Percentiles rank a stretch among this genome's conserved stretches.
phyloP scores from a whole-genome alignment of 1,284 basidiomycete species.

The Vanrija pseudolonga region DNA sequence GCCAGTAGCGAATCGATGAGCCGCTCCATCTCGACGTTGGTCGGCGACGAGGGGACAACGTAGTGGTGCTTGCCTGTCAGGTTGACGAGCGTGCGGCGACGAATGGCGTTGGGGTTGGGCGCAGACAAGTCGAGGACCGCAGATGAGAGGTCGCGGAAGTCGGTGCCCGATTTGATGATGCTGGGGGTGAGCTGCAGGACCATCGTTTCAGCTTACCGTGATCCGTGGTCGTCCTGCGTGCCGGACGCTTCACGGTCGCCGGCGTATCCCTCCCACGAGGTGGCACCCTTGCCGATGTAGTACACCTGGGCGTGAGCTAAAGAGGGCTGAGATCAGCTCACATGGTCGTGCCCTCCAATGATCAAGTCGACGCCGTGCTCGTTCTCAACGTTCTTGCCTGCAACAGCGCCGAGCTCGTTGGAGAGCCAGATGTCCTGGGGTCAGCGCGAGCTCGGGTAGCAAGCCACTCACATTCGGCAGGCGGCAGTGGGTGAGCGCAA shows the following conservation, averaged over 20 bases:
- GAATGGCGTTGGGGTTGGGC: constrained; percentile 58
- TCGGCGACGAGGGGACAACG: constrained; percentile 60
- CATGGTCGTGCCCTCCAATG: constrained; percentile 85
- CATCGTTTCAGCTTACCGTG: constrained; percentile 52
- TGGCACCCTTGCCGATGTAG: constrained; percentile 66
- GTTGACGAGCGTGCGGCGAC: constrained; percentile 62
- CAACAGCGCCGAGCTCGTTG: constrained; percentile 60
- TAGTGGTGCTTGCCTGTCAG: constrained; percentile 66
- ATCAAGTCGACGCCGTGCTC: constrained; percentile 78
- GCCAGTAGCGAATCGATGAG: constrained; percentile 66
- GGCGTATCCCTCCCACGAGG: constrained; percentile 68
- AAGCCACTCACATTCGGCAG: constrained; percentile 61
- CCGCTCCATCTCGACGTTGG: constrained; percentile 58
- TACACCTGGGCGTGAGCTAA: constrained; percentile 28
- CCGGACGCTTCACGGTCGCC: constrained; percentile 60
- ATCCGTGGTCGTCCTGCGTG: constrained; percentile 68
- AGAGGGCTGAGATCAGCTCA: constrained; percentile 10
- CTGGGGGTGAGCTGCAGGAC: constrained; percentile 13
- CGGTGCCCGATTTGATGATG: constrained; percentile 79
- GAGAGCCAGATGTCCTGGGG: constrained; percentile 65
- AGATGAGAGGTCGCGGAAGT: constrained; percentile 83
- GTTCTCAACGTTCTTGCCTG: constrained; percentile 53
- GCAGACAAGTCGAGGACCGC: constrained; percentile 63
- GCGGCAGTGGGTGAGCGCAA: constrained; percentile 77
- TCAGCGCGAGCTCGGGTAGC: background rate